Evolutionary conservation across 176 grass and related monocot genomes (phyloP), one percentile per base, ranked within the genome.

Genomic region (Oryza brachyantha): DNA sequence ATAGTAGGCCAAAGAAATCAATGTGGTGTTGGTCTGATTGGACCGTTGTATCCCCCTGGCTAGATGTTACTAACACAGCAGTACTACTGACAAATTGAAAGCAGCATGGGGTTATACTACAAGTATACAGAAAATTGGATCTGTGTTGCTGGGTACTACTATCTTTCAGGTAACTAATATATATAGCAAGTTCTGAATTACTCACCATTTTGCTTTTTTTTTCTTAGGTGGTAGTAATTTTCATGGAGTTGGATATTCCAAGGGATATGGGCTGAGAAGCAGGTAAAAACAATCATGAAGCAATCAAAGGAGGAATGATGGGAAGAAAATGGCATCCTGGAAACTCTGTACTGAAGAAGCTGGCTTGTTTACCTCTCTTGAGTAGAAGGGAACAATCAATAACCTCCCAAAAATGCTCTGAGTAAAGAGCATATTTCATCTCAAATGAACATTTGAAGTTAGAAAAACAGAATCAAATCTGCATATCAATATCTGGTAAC

Each of bases 221-320:
- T 50, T 29, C 17, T 55, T 43, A 40, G 25, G 25, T 24, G 0
- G 21, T 84, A 26, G 21, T 84, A 26, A 25, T 84, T 36, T 68
- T 40, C 22, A 29, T 17, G 9, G 22, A 12, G 11, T 2, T 70
- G 76, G 52, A 75, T 55, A 64, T 43, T 80, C 81, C 69, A 12
- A 57, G 31, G 13, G 61, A 22, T 29, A 24, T 60, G 59, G 2
- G 48, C 14, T 29, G 5, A 27, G 32, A n/a, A 67, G 38, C 67
- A 50, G 38, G 79, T 34, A 67, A 32, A 78, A 52, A 45, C 26
- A 77, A 89, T 79, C 66, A 86, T 90, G 50, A 28, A 29, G 42
- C 74, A 79, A 83, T 76, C 88, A 11, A 67, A 10, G 1, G 46
- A 48, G 24, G 65, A 79, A 78, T 82, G 78, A 68, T 73, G 48